Percentiles rank a stretch among this genome's conserved stretches.
These are phyloP conservation scores for Calonectria ilicicola DNA, from an alignment of 2,329 filamentous ascomycete genomes.

Conservation along the genomic window DNA sequence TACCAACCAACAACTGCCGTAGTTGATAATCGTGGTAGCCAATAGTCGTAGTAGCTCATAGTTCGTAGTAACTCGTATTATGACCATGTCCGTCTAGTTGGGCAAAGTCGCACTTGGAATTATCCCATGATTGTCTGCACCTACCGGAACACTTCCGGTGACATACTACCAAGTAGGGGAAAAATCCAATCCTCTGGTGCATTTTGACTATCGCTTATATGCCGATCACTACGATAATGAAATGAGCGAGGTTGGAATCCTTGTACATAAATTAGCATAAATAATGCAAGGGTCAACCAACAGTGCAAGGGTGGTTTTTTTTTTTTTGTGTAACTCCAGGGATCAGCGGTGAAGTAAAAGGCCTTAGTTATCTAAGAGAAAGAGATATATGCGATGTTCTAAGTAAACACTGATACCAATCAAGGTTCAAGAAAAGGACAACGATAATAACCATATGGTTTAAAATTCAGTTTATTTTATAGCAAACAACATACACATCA, in stretches of 20 bases:
- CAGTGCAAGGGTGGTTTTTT: background rate
- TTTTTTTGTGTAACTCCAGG: background rate
- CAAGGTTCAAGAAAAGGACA: too few species aligned
- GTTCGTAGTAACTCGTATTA: background rate
- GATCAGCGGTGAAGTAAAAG: background rate
- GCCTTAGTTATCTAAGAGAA: too few species aligned
- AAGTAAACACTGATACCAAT: too few species aligned
- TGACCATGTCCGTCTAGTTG: background rate
- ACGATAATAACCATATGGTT: too few species aligned
- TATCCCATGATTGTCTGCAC: background rate
- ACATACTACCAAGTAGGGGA: background rate
- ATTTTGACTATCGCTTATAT: background rate
- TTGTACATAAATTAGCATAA: background rate
- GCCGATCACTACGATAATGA: slow-evolving; percentile 7
- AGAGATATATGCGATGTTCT: too few species aligned
- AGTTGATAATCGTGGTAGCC: too few species aligned
- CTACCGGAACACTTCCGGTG: background rate
- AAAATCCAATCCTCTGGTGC: too few species aligned
- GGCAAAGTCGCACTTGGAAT: background rate
- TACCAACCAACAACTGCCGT: background rate
- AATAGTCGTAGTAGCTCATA: background rate
- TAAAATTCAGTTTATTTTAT: too few species aligned
- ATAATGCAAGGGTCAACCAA: background rate
- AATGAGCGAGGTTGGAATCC: background rate
- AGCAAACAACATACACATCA: too few species aligned